These are phyloP conservation scores for Cryphonectria nitschkei DNA, from an alignment of 2,329 filamentous ascomycete species.

Conservation along the genomic window DNA sequence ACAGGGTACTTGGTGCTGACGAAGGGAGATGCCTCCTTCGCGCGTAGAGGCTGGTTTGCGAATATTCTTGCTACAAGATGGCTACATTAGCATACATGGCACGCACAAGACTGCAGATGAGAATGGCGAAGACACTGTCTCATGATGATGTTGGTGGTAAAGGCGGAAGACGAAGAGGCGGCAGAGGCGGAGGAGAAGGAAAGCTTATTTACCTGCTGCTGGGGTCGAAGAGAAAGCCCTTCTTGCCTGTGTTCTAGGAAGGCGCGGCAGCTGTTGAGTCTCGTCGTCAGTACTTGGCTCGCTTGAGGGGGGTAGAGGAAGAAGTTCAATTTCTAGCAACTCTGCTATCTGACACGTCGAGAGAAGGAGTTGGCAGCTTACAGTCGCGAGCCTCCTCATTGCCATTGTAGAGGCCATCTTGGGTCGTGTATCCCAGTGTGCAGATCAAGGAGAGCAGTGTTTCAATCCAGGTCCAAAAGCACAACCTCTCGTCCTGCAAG, in stretches of 20 bases:
- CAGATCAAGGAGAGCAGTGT: conserved; percentile 32
- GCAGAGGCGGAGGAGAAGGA: background rate
- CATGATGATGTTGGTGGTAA: too few relatives aligned
- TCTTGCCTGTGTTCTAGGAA: conserved; percentile 67
- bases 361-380: conserved; percentile 44
- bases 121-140: too few relatives aligned
- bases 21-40: conserved; percentile 88
- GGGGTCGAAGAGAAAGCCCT: conserved; percentile 81
- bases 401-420: conserved; percentile 67
- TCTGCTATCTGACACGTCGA: conserved; percentile 6
- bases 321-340: conserved; percentile 6
- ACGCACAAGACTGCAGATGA: too few relatives aligned
- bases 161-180: background rate
- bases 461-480: conserved; percentile 39
- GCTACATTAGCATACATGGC: too few relatives aligned
- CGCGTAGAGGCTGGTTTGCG: conserved; percentile 81
- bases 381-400: conserved; percentile 64
- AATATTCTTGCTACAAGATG: conserved; percentile 39
- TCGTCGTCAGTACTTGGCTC: conserved; percentile 29
- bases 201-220: conserved; percentile 65
- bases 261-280: conserved; percentile 61
- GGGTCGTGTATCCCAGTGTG: conserved; percentile 25
- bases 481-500: conserved; percentile 31
- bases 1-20: conserved; percentile 91
- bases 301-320: background rate